Percentiles rank a stretch among this genome's conserved stretches.
phyloP scores from a whole-genome alignment of 2,329 filamentous ascomycete genomes.

The Gliomastix tumulicola region DNA sequence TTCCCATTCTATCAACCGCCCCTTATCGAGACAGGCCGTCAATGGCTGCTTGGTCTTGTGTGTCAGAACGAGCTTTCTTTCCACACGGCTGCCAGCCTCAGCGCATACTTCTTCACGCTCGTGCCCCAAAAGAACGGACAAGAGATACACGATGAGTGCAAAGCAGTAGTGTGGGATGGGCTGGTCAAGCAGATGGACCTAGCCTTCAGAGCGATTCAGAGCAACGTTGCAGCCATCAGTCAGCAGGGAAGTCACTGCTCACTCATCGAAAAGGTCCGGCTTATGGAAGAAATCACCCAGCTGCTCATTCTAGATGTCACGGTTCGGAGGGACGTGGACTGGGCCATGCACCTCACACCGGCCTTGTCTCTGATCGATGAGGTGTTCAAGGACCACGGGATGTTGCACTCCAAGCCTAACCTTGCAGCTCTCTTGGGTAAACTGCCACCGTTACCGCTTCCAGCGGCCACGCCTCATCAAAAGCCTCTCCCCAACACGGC shows the following conservation, averaged over 20 bases:
- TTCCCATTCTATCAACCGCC: not conserved
- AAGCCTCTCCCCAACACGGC: not conserved
- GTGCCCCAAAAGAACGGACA: not conserved
- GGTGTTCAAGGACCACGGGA: not conserved
- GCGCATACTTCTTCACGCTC: not conserved
- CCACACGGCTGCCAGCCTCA: not conserved
- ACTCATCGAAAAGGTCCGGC: not conserved
- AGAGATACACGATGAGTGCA: not conserved
- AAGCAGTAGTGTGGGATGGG: not conserved
- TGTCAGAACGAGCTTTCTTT: not conserved
- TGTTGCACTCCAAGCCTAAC: not conserved
- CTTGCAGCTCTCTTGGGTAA: not conserved
- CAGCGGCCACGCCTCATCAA: too few relatives aligned
- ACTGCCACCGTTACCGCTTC: too few relatives aligned
- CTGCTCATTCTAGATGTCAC: not conserved
- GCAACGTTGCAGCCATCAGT: not conserved
- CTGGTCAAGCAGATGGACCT: not conserved
- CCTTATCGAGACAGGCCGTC: not conserved
- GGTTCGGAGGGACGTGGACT: not conserved
- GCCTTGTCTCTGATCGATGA: not conserved
- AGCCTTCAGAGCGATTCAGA: not conserved
- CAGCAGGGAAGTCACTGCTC: not conserved
- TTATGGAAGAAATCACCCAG: not conserved
- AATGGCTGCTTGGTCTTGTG: not conserved
- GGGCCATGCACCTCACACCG: not conserved